Evolutionary conservation across 352 stramenopile genomes (phyloP).

Genomic region (Pythium rishiriense): DNA sequence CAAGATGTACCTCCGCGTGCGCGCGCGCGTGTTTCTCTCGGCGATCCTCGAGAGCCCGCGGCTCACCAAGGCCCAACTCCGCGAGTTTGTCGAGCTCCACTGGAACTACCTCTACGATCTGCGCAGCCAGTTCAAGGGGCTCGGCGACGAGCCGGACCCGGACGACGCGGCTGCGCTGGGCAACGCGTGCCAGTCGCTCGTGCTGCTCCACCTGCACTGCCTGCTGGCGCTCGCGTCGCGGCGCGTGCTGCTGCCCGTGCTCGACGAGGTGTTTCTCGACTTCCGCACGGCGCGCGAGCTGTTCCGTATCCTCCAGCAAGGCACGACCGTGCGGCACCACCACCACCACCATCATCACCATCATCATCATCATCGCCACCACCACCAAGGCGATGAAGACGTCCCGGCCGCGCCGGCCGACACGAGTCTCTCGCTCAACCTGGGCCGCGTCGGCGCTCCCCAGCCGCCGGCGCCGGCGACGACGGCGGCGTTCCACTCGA

Average conservation of each 20-base stretch:
- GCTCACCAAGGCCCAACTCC: conserved; percentile 1
- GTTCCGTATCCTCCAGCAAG: conserved; percentile 6
- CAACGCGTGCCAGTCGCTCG: conserved; percentile 15
- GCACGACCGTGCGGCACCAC: neutral
- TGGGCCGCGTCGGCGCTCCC: neutral
- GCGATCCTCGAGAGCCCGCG: conserved; percentile 14
- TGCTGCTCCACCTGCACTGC: conserved; percentile 22
- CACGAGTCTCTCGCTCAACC: conserved; percentile 17
- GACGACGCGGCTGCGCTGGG: neutral
- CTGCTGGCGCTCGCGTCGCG: conserved; percentile 22
- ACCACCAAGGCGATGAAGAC: neutral
- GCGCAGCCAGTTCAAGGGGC: neutral
- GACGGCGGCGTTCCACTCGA: neutral
- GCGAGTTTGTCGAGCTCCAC: conserved; percentile 17
- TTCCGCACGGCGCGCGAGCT: conserved; percentile 13
- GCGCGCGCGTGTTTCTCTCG: conserved; percentile 21
- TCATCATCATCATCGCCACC: neutral
- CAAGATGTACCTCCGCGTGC: conserved; percentile 18
- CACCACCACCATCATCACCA: neutral
- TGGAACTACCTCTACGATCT: conserved; percentile 19
- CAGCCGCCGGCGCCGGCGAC: neutral
- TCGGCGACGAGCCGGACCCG: neutral
- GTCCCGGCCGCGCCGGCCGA: neutral
- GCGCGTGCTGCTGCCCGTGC: neutral
- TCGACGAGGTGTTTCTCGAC: conserved; percentile 20